phyloP scores from a whole-genome alignment of 345 rosid species.

The Limnanthes douglasii region DNA sequence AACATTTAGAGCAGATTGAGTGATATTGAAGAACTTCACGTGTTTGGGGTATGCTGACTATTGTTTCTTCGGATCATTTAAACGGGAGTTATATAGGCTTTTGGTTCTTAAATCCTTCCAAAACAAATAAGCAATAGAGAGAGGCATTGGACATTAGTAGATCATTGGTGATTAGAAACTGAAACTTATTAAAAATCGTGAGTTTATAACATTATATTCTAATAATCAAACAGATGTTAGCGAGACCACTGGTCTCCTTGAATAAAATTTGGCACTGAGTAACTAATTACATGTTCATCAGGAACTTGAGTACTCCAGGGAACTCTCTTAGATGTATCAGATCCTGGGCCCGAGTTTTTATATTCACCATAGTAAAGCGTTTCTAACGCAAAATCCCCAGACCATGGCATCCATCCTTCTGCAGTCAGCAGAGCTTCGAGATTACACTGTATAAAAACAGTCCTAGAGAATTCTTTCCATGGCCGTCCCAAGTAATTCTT shows the following conservation, averaged over 20 bases:
- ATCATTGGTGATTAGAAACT: no score
- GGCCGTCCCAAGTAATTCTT: slow-evolving; percentile 72
- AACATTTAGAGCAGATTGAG: no score
- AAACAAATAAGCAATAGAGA: slow-evolving; percentile 14
- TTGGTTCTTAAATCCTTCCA: no score
- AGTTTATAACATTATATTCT: no score
- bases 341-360: slow-evolving; percentile 51
- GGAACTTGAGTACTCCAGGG: slow-evolving; percentile 72
- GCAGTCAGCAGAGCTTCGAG: slow-evolving; percentile 43
- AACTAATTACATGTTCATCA: slow-evolving; percentile 25
- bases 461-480: slow-evolving; percentile 89
- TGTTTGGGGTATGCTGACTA: no score
- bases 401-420: slow-evolving; percentile 78
- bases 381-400: slow-evolving; percentile 46
- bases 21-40: no score
- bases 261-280: slow-evolving; percentile 62
- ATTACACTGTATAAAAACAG: slow-evolving; percentile 43
- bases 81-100: no score
- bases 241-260: slow-evolving; percentile 77
- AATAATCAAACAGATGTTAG: slow-evolving; percentile 21
- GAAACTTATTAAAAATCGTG: no score
- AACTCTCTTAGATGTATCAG: slow-evolving; percentile 34
- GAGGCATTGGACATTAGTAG: no score
- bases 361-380: slow-evolving; percentile 85
- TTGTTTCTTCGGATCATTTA: no score